These are phyloP conservation scores for Bidens hawaiensis DNA, from an alignment of 140 eudicot species.

Conservation along the genomic window DNA sequence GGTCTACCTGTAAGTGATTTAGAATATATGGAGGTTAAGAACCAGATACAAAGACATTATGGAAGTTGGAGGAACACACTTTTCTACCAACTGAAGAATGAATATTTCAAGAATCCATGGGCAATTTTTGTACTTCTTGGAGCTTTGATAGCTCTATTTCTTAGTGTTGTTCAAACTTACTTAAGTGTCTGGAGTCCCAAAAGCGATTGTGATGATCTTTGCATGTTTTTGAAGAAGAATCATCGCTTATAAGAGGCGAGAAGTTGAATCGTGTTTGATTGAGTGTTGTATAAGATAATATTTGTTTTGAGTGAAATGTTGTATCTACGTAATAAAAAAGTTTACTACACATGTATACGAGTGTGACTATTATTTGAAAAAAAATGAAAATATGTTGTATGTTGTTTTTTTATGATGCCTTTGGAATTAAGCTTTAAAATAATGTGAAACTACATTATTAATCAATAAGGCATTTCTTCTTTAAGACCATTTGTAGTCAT, in stretches of 20 bases:
- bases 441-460: too few species aligned
- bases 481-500: too few species aligned
- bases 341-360: too few species aligned
- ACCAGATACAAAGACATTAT: constrained; percentile 23
- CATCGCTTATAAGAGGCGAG: constrained; percentile 16
- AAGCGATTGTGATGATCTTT: constrained; percentile 21
- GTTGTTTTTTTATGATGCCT: too few species aligned
- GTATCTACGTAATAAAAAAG: too few species aligned
- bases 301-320: too few species aligned
- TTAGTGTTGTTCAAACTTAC: constrained; percentile 34
- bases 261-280: background rate
- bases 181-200: constrained; percentile 25
- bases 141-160: constrained; percentile 25
- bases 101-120: constrained; percentile 33
- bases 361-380: too few species aligned
- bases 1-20: constrained; percentile 22
- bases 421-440: too few species aligned
- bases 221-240: constrained; percentile 15
- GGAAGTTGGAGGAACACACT: background rate
- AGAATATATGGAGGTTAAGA: constrained; percentile 20
- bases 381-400: too few species aligned
- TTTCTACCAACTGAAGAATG: constrained; percentile 16
- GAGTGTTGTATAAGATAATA: too few species aligned
- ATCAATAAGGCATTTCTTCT: too few species aligned
- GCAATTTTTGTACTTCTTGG: constrained; percentile 28